Base-by-base conservation (phyloP, 805 yeast genomes). In the Ogataea polymorpha region DNA sequence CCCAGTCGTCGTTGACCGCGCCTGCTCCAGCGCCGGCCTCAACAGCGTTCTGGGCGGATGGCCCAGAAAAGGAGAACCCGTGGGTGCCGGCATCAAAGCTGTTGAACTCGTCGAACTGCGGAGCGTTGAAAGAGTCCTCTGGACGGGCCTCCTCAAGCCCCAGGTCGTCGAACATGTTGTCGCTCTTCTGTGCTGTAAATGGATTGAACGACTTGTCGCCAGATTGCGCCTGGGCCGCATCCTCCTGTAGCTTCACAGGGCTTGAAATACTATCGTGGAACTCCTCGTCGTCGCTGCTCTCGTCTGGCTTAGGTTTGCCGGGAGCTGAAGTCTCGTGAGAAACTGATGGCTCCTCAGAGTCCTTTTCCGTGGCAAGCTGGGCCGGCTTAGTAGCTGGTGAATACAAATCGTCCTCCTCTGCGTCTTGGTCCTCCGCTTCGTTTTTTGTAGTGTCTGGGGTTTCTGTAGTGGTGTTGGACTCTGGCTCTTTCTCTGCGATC, bases 1-100 rank as follows among this genome's bases (percentile, higher is more conserved):
- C 96, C 97, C 97, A 89, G 61, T 89, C 97, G 55, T 87, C 95
- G 39, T 57, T 67, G 4, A 72, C 72, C 18, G 71, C 71, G 4
- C 73, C 72, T 20, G 71, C 70, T 5, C 73, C 71, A 23, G 71
- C 71, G 20, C 44, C 24, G 5, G 24, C 36, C 16, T 40, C 41
- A 10, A 39, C 25, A 20, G 46, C 27, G 12, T 23, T 38, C 17
- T 39, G 39, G 8, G 40, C 25, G 14, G 15, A 21, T 10, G 50
- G 35, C 10, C 45, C 50, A 13, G 56, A 34, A 24, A 52, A 54
- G 6, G 63, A 54, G 35, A 59, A 59, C 2, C 61, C 65, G 6
- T 50, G 41, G 14, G 42, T 38, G 13, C 34, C 33, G 15, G 50
- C 49, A 33, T 59, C 63, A 48, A 55, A 48, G 25, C 40, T 32